These are phyloP conservation scores for Fraxinus anomala DNA, from an alignment of 257 asterid species.

Conservation along the genomic window DNA sequence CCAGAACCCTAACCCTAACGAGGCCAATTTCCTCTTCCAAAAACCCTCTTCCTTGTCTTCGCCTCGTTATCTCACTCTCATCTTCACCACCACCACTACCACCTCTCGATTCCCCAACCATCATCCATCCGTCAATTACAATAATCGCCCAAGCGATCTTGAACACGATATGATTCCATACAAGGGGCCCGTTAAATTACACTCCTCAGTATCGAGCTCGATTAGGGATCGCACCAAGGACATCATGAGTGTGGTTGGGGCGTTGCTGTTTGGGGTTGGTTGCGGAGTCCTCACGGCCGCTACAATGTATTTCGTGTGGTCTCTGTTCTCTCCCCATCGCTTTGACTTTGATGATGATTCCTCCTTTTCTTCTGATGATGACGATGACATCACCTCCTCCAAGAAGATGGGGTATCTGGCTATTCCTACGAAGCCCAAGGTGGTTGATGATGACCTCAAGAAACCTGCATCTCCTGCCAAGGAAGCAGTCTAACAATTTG, in stretches of 20 bases:
- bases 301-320: slow-evolving; percentile 65
- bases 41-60: slow-evolving; percentile 17
- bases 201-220: slow-evolving; percentile 63
- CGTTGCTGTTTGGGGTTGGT: slow-evolving; percentile 79
- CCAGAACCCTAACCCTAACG: slow-evolving; percentile 45
- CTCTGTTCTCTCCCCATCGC: slow-evolving; percentile 55
- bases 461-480: slow-evolving; percentile 48
- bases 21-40: slow-evolving; percentile 25
- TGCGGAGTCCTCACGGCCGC: slow-evolving; percentile 86
- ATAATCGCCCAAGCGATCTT: slow-evolving; percentile 27
- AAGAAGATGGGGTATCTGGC: slow-evolving; percentile 58
- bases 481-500: slow-evolving; percentile 50
- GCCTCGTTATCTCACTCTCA: slow-evolving; percentile 50
- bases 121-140: slow-evolving; percentile 33
- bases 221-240: slow-evolving; percentile 68
- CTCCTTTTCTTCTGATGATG: slow-evolving; percentile 48
- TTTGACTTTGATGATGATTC: slow-evolving; percentile 50
- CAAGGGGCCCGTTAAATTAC: slow-evolving; percentile 43
- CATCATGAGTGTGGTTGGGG: slow-evolving; percentile 76
- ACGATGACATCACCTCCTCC: slow-evolving; percentile 34
- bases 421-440: slow-evolving; percentile 40
- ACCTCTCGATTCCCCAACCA: slow-evolving; percentile 19
- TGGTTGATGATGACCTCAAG: slow-evolving; percentile 47
- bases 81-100: slow-evolving; percentile 44
- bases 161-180: slow-evolving; percentile 29